These are phyloP conservation scores for Aspergillus saccharolyticus DNA, from an alignment of 495 filamentous ascomycete species.

Conservation along the genomic window DNA sequence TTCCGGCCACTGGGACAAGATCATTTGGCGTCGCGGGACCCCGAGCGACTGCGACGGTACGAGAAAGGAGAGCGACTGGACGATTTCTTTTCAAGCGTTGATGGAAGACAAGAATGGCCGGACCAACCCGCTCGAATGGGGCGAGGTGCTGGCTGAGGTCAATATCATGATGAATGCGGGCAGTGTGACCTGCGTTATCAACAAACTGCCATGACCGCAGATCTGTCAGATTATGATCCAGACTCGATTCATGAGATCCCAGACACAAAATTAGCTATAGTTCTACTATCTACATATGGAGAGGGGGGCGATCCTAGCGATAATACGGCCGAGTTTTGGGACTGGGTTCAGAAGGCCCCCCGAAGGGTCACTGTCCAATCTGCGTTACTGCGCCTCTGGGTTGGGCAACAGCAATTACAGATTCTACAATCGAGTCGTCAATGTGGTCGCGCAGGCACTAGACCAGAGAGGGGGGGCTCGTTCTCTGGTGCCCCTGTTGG, in stretches of 20 bases:
- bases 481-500: constrained; percentile 32
- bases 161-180: constrained; percentile 50
- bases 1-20: constrained; percentile 30
- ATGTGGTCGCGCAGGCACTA: constrained; percentile 34
- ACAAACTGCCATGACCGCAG: constrained; percentile 38
- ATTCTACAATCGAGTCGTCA: constrained; percentile 45
- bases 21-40: constrained; percentile 37
- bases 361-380: constrained; percentile 24
- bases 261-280: constrained; percentile 39
- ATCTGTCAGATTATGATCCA: constrained; percentile 48
- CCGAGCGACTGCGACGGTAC: constrained; percentile 37
- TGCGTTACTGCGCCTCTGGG: constrained; percentile 43
- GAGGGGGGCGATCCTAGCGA: constrained; percentile 54
- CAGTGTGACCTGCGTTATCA: constrained; percentile 47
- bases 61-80: constrained; percentile 49
- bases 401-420: constrained; percentile 51
- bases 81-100: constrained; percentile 52
- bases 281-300: constrained; percentile 51
- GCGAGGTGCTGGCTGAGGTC: constrained; percentile 31
- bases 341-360: constrained; percentile 34
- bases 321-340: constrained; percentile 44
- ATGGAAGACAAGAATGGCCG: constrained; percentile 51
- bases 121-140: constrained; percentile 31
- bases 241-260: constrained; percentile 36
- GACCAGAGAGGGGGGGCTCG: constrained; percentile 37